Evolutionary conservation across 176 grass and related monocot species (phyloP), one percentile per base, ranked within the genome.

Genomic region (Triticum dicoccoides): DNA sequence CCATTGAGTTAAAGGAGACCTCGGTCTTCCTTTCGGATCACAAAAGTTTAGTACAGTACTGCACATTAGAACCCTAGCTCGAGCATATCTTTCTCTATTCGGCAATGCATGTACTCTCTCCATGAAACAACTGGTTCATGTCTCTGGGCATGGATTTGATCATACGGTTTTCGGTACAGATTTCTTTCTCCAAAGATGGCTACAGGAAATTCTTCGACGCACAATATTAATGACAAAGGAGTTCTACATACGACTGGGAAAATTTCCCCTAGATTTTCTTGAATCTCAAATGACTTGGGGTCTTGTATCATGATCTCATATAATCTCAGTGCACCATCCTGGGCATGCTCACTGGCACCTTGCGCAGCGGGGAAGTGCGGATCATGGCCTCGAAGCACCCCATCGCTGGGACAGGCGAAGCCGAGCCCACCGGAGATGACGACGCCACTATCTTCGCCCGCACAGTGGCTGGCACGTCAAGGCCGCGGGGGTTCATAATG

Each of bases 301-400:
- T 14, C 17, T 76, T 29, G 12, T 32, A 14, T 64, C 65, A 21
- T 54, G 15, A 18, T 54, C 15, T 54, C 51, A 18, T 54, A 18
- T 54, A 54, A 54, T 65, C 69, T 87, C 76, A 89, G 18, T 84
- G 82, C 30, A 84, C 87, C 87, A 89, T 85, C 42, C 87, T 74
- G n/a, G 33, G 65, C 65, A 89, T 15, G 11, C 24, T 80, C 41
- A 65, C 5, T 35, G 68, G 58, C 76, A 51, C 27, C 75, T 38
- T 78, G 41, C 65, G 20, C 39, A 85, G 23, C 58, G 76, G 79
- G 41, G 58, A 49, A 32, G 12, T 64, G 24, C 56, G 76, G 82
- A 85, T 85, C 33, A 51, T 33, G 18, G 20, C 58, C 76, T 84
- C 76, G 56, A 80, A 89, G 82, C 76, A 89, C 17, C 66, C 81